Evolutionary conservation across 306 rosid genomes (phyloP).

Genomic region (Cucumis sativus): DNA sequence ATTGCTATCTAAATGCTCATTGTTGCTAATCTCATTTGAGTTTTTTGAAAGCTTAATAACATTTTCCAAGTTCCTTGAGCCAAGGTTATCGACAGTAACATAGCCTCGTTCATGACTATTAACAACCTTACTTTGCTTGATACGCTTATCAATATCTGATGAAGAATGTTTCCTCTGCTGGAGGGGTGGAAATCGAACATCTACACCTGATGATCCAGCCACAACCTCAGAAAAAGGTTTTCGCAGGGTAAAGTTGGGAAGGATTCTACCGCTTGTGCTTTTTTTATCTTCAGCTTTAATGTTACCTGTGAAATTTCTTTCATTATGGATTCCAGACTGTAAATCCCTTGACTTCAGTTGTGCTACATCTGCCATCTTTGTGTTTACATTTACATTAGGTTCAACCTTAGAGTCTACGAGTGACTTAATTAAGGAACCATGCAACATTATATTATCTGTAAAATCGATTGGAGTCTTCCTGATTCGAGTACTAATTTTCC

Average conservation of each 20-base stretch:
- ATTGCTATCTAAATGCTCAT: slow-evolving; percentile 24
- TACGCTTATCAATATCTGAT: slow-evolving; percentile 41
- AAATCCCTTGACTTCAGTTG: slow-evolving; percentile 24
- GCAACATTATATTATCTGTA: slow-evolving; percentile 24
- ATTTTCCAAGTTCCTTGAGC: slow-evolving; percentile 35
- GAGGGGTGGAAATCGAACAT: slow-evolving; percentile 78
- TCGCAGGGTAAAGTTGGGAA: slow-evolving; percentile 61
- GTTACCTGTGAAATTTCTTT: slow-evolving; percentile 27
- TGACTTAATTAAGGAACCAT: slow-evolving; percentile 23
- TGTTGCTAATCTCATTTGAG: slow-evolving; percentile 19
- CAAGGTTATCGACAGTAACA: slow-evolving; percentile 23
- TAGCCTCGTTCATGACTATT: slow-evolving; percentile 26
- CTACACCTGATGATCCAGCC: slow-evolving; percentile 57
- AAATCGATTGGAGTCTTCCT: slow-evolving; percentile 23
- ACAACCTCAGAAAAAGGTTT: slow-evolving; percentile 97
- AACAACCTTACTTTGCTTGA: slow-evolving; percentile 38
- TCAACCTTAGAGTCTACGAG: slow-evolving; percentile 21
- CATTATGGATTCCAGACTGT: slow-evolving; percentile 34
- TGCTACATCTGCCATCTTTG: slow-evolving; percentile 19
- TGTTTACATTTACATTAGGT: slow-evolving; percentile 22
- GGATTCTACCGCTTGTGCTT: slow-evolving; percentile 53
- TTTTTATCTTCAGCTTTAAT: slow-evolving; percentile 35
- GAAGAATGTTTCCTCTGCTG: slow-evolving; percentile 48
- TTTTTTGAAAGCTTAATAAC: slow-evolving; percentile 23
- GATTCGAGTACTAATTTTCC: slow-evolving; percentile 48